Percentiles rank a stretch among this genome's conserved stretches.
phyloP scores from a whole-genome alignment of 805 yeast species.

The Kuraishia floccosa region DNA sequence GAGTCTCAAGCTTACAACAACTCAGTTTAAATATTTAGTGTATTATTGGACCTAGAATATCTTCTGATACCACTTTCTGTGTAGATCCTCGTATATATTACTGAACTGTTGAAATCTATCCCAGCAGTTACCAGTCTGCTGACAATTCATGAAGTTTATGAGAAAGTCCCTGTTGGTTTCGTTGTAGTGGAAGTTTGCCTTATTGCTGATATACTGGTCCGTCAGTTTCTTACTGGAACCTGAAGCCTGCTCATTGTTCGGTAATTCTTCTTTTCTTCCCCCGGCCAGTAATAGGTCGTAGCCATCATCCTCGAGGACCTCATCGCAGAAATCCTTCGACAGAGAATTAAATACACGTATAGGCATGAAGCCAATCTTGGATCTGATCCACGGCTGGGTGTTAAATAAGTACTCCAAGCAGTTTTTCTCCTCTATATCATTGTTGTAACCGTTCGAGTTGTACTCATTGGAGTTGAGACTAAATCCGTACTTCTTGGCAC shows the following conservation, averaged over 20 bases:
- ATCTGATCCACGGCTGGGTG: conserved; percentile 26
- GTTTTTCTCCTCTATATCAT: conserved; percentile 24
- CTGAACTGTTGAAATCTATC: conserved; percentile 25
- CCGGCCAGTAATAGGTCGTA: conserved; percentile 9
- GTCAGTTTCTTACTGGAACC: conserved; percentile 6
- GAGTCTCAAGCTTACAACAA: too few species aligned
- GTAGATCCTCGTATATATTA: conserved; percentile 17
- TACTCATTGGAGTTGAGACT: conserved; percentile 14
- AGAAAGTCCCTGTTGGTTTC: conserved; percentile 24
- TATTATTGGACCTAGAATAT: too few species aligned
- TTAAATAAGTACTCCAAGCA: conserved; percentile 25
- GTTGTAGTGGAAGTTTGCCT: conserved; percentile 20
- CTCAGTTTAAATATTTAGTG: too few species aligned
- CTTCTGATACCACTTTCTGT: conserved; percentile 16
- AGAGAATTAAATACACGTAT: conserved; percentile 23
- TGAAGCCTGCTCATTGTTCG: conserved; percentile 2
- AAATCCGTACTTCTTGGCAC: conserved; percentile 14
- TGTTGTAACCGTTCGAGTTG: conserved; percentile 21
- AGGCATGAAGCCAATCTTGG: conserved; percentile 27
- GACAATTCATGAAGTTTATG: conserved; percentile 27
- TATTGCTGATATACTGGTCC: conserved; percentile 8
- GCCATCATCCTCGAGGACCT: conserved; percentile 14
- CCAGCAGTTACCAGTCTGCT: conserved; percentile 24
- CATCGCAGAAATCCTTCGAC: conserved; percentile 24
- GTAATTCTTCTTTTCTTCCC: conserved; percentile 4